Conservation (phyloP, 2,329 filamentous ascomycete species). For the Nothophaeocryptopus gaeumannii region DNA sequence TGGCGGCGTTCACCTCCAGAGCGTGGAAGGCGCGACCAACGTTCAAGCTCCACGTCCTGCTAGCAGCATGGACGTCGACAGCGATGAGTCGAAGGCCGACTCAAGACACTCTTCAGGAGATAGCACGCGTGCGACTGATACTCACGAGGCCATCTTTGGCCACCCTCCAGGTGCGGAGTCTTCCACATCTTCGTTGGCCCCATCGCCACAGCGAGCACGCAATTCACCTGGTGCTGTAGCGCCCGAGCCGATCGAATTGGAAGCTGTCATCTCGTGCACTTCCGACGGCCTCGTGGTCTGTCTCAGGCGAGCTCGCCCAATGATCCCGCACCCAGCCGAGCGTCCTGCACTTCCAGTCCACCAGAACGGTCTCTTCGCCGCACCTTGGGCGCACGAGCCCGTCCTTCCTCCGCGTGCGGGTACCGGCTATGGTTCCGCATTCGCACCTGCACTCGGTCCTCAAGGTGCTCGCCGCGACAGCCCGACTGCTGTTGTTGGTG, state of each 20-base stretch:
- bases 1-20: conserved; percentile 48
- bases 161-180: conserved; percentile 38
- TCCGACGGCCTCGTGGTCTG: conserved; percentile 85
- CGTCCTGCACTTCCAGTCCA: conserved; percentile 46
- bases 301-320: conserved; percentile 68
- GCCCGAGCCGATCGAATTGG: conserved; percentile 62
- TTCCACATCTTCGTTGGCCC: conserved; percentile 32
- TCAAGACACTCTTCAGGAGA: conserved; percentile 47
- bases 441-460: conserved; percentile 38
- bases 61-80: conserved; percentile 20
- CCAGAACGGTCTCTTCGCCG: conserved; percentile 69
- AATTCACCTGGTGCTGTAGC: conserved; percentile 19
- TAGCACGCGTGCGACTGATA: conserved; percentile 40
- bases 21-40: conserved; percentile 26
- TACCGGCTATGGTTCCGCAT: conserved; percentile 30
- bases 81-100: conserved; percentile 18
- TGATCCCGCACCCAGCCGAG: conserved; percentile 59
- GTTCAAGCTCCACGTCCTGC: conserved; percentile 11
- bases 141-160: conserved; percentile 47
- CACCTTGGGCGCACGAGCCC: conserved; percentile 72
- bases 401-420: conserved; percentile 46
- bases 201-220: conserved; percentile 28
- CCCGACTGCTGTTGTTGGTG: conserved; percentile 45
- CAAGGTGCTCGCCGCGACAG: conserved; percentile 26
- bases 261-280: conserved; percentile 87